Percentiles rank a stretch among this genome's conserved stretches.
These are phyloP conservation scores for Heliamphora exappendiculata DNA, from an alignment of 148 eudicot species.

Conservation along the genomic window DNA sequence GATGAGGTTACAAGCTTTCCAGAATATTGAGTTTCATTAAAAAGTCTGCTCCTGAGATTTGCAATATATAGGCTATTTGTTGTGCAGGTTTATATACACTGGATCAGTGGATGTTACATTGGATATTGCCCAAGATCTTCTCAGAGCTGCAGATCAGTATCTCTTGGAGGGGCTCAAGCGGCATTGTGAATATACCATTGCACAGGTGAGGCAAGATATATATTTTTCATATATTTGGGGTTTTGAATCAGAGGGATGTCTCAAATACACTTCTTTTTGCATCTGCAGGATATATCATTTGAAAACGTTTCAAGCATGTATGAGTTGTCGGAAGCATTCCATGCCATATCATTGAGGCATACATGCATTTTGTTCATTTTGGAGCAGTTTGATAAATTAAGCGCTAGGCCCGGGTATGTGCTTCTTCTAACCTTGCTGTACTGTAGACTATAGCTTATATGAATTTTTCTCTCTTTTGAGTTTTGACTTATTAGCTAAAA, in stretches of 20 bases:
- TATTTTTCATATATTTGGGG: neutral
- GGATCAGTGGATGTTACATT: conserved; percentile 68
- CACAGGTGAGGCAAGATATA: conserved; percentile 44
- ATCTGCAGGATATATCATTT: conserved; percentile 51
- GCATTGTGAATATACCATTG: conserved; percentile 82
- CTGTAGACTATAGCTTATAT: neutral
- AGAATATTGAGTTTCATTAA: conserved; percentile 1
- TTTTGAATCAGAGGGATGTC: conserved; percentile 4
- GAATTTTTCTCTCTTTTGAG: neutral
- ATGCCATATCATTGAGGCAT: conserved; percentile 69
- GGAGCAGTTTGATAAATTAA: conserved; percentile 70
- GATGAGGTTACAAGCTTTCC: conserved; percentile 62
- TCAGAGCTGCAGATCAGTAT: conserved; percentile 94
- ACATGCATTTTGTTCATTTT: conserved; percentile 69
- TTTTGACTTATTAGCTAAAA: neutral
- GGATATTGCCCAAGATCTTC: conserved; percentile 88
- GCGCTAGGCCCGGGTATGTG: conserved; percentile 59
- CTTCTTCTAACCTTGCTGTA: conserved; percentile 8
- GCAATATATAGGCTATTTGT: neutral
- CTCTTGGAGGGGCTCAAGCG: conserved; percentile 91
- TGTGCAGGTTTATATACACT: conserved; percentile 79
- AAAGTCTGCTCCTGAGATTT: conserved; percentile 4
- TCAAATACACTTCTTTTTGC: conserved; percentile 5
- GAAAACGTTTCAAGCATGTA: conserved; percentile 83
- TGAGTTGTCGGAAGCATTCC: conserved; percentile 73